Evolutionary conservation across 1,284 basidiomycete species (phyloP), one percentile per base, ranked within the genome.

Genomic region (Marasmius oreades): DNA sequence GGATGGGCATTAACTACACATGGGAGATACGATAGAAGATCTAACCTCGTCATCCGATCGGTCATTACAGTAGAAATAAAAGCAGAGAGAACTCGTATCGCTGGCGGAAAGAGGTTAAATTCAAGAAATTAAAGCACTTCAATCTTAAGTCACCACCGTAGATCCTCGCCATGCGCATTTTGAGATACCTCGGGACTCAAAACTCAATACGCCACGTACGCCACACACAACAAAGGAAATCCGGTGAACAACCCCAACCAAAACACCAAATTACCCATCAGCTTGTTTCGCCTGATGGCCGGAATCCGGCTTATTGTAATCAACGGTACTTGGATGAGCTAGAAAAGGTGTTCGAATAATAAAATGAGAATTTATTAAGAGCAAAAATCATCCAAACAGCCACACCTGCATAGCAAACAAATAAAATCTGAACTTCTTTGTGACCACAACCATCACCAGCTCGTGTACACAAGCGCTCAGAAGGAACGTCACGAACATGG

Each of bases 391-490:
- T 10, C 10, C 28, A 31, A 10, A 31, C 4, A 31, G n/a, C 54
- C 63, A 36, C 45, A 71, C 73, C 67, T 89, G 88, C 61, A 90
- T 67, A 5, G 77, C 68, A 69, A 92, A 92, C 20, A 93, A 75
- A 67, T 93, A 93, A 74, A 92, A 81, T 65, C 69, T 70, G 55
- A 97, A 81, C 77, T 98, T 98, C 70, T 92, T 86, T 33, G 91
- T 92, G n/a, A 95, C 94, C 54, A 96, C 84, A 1, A 89, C 88
- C 96, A 99, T 99, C 57, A 99, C 95, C 48, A 99, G 79, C 71
- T 98, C 96, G 67, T 98, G 96, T 34, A 89, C 88, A 53, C 84
- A 80, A 1, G 95, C 95, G 55, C 90, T 93, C 43, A 97, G 74
- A 11, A 97, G 70, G 75, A 99, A 99, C 0, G 96, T 99, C 51